Evolutionary conservation across 2,329 filamentous ascomycete genomes (phyloP).

Genomic region (Penicillium aurantiogriseum): DNA sequence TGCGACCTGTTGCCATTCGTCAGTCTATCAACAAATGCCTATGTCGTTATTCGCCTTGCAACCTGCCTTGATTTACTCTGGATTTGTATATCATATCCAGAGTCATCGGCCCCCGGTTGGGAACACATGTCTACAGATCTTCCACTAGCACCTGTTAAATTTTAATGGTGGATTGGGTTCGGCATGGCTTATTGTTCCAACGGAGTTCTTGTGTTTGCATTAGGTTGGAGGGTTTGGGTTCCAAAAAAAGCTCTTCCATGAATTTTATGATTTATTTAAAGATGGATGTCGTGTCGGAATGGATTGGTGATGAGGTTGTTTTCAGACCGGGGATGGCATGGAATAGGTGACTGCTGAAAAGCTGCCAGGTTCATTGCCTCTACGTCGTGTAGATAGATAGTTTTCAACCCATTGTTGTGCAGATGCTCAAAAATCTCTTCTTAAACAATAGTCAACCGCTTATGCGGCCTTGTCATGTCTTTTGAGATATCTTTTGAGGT

Average conservation of each 20-base stretch:
- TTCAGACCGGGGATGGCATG: constrained; percentile 4
- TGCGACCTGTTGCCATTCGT: constrained; percentile 8
- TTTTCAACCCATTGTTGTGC: background rate
- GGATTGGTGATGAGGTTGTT: background rate
- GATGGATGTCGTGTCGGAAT: constrained; percentile 4
- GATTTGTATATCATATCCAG: background rate
- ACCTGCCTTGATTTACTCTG: background rate
- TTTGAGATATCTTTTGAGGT: too few species aligned
- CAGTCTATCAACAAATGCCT: constrained; percentile 12
- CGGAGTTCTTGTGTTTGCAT: constrained; percentile 12
- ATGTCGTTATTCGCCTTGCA: constrained; percentile 8
- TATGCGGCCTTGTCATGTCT: too few species aligned
- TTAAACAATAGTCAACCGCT: too few species aligned
- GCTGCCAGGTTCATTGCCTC: background rate
- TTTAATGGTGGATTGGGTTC: constrained; percentile 10
- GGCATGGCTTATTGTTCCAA: constrained; percentile 10
- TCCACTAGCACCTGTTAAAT: constrained; percentile 5
- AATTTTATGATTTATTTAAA: constrained; percentile 10
- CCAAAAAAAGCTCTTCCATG: constrained; percentile 12
- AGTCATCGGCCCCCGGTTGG: background rate
- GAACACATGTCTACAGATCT: constrained; percentile 10
- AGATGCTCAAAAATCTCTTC: background rate
- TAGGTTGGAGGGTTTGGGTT: constrained; percentile 13
- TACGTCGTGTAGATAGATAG: constrained; percentile 5
- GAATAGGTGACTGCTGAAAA: background rate